Base-by-base conservation (phyloP, 169 alveolate species). In the Blepharisma undulans region DNA sequence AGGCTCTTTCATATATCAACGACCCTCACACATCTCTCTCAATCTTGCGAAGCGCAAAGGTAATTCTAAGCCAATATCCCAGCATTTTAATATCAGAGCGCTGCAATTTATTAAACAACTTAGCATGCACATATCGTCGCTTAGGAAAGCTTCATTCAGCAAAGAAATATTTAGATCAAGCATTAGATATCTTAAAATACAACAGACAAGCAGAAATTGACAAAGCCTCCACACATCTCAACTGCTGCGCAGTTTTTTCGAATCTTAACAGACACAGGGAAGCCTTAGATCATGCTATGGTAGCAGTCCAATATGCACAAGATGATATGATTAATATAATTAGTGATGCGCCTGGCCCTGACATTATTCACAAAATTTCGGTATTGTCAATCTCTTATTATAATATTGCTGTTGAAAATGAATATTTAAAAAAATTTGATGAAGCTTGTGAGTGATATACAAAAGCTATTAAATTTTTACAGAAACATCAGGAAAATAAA, bases 241-340 rank as follows among this genome's bases (percentile, higher is more conserved):
- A 82, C 76, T 32, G 33, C 22, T 82, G 89, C 34, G 89, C 89
- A 22, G 76, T 82, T 21, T 22, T 82, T 21, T 82, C 89, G 8
- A 21, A 22, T 22, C 10, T 48, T 16, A 33, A 22, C 5, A 32
- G n/a, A 33, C 89, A 82, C 22, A 59, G 36, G 36, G 76, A 59
- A 36, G 89, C 89, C 7, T 10, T 48, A 59, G 29, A 21, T 22
- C 22, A 48, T 10, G 89, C 89, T 3, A 36, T 21, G 60, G 14
- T 14, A n/a, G 89, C 89, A 10, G 29, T 82, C 7, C 80, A 74
- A 18, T 22, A 22, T 18, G 7, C 80, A 22, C 80, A 74, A 74
- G 80, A 74, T 25, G 80, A 74, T 29, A 25, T 74, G 80, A 10
- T 74, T 8, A 78, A 25, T 32, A 25, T 78, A 12, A 14, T n/a